Evolutionary conservation across 1,284 basidiomycete genomes (phyloP).

Genomic region (Schizopora paradoxa): DNA sequence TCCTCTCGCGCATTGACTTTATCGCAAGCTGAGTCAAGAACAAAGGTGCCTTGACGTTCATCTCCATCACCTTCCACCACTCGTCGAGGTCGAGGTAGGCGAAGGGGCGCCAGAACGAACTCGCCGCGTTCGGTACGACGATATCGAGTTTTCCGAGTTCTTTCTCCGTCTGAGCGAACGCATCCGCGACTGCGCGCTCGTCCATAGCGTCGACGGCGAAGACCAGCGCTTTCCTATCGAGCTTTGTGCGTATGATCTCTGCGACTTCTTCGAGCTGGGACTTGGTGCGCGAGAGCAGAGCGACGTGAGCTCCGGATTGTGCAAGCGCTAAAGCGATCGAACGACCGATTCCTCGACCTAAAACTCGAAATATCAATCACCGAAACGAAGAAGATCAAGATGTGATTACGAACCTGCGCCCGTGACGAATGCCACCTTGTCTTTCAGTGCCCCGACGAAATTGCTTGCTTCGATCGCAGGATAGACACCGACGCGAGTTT

Average conservation of each 20-base stretch:
- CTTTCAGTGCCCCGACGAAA: too few species aligned
- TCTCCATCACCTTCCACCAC: constrained; percentile 4
- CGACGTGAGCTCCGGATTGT: background rate
- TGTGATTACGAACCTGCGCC: too few species aligned
- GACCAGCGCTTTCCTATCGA: background rate
- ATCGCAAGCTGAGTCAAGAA: constrained; percentile 4
- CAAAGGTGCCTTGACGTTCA: constrained; percentile 7
- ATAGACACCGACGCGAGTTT: too few species aligned
- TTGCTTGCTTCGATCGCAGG: too few species aligned
- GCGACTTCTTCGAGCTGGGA: constrained; percentile 4
- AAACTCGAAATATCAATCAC: background rate
- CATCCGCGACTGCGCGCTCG: background rate
- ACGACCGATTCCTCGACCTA: constrained; percentile 8
- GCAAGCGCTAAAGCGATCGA: constrained; percentile 7
- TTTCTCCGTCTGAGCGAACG: background rate
- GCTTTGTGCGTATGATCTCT: background rate
- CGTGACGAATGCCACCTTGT: too few species aligned
- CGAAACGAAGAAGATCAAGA: too few species aligned
- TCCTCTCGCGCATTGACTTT: constrained; percentile 1
- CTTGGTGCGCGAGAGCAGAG: constrained; percentile 6
- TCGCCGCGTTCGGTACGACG: constrained; percentile 4
- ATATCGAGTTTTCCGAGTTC: constrained; percentile 5
- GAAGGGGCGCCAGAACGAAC: constrained; percentile 2
- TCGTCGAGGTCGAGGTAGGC: constrained; percentile 1
- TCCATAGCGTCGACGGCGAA: constrained; percentile 4